Base-by-base conservation (phyloP, 371 early-diverging fungal species). In the Dichotomocladium elegans region DNA sequence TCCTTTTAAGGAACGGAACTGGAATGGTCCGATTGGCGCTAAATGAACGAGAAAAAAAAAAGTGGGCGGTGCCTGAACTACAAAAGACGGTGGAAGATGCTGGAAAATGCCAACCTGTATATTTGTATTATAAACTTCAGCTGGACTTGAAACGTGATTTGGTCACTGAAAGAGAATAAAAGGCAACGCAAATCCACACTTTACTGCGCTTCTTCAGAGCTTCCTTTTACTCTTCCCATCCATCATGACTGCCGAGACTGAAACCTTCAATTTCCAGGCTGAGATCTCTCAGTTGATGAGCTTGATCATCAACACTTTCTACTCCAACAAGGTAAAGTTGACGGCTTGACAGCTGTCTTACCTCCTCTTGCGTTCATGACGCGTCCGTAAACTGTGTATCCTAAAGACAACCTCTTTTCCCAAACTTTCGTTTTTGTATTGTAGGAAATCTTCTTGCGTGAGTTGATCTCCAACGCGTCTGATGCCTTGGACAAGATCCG, bases 261-360 rank as follows among this genome's bases (percentile, higher is more conserved):
- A 90, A 61, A 86, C 86, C 35, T 90, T 89, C 63, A 85, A 87
- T 51, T 94, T 95, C 83, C 95, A 97, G 82, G 91, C 91, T 86
- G 92, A 92, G 79, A 87, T 91, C 64, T 85, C 87, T 81, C 91
- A 92, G 87, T 75, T 96, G 72, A 93, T 96, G 94, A 86, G 84
- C 61, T 89, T 94, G 67, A 93, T 96, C 80, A 76, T 76, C 72
- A 76, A 76, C 61, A 76, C 76, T 17, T 76, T 76, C 55, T 76
- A 76, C 37, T 76, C 76, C 3, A 76, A 76, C 64, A 76, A 76
- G 72, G 73, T 68, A 73, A n/a, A n/a, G n/a, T n/a, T n/a, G n/a
- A n/a, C n/a, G n/a, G n/a, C n/a, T n/a, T n/a, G n/a, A n/a, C n/a
- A n/a, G n/a, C n/a, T n/a, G n/a, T n/a, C n/a, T n/a, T n/a, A n/a